Percentiles rank a stretch among this genome's conserved stretches.
phyloP scores from a whole-genome alignment of 257 asterid species.

The Cordia subcordata region DNA sequence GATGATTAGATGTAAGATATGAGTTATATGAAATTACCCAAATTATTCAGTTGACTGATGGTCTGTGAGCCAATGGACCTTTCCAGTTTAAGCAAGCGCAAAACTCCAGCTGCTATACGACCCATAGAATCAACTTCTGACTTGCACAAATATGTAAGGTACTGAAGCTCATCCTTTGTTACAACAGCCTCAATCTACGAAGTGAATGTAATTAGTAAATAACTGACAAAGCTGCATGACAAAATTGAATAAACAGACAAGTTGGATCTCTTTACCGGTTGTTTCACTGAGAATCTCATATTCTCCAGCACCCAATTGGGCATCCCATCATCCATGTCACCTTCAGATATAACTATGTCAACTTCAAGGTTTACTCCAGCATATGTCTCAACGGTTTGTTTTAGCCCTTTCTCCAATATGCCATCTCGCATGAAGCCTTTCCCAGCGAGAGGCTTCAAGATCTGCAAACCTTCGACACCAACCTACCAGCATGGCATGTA shows the following conservation, averaged over 20 bases:
- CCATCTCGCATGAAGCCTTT: slow-evolving; percentile 36
- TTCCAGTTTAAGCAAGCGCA: slow-evolving; percentile 87
- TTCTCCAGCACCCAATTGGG: slow-evolving; percentile 71
- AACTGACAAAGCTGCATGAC: slow-evolving; percentile 6
- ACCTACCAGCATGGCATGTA: slow-evolving; percentile 49
- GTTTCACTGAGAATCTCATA: slow-evolving; percentile 73
- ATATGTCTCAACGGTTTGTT: slow-evolving; percentile 33
- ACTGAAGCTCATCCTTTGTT: slow-evolving; percentile 80
- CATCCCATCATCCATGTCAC: slow-evolving; percentile 31
- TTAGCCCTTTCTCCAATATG: slow-evolving; percentile 32
- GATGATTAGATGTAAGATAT: background rate
- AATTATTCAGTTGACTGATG: slow-evolving; percentile 76
- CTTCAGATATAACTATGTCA: slow-evolving; percentile 66
- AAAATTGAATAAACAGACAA: slow-evolving; percentile 7
- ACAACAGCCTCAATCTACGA: slow-evolving; percentile 77
- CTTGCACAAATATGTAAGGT: slow-evolving; percentile 62
- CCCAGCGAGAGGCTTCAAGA: slow-evolving; percentile 63
- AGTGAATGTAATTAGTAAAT: slow-evolving; percentile 7
- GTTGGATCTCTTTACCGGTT: slow-evolving; percentile 58
- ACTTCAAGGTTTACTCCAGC: slow-evolving; percentile 66
- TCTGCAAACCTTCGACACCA: slow-evolving; percentile 79
- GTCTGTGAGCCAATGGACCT: slow-evolving; percentile 75
- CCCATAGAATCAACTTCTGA: slow-evolving; percentile 91
- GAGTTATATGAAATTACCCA: slow-evolving; percentile 44
- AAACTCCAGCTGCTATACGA: slow-evolving; percentile 82